Evolutionary conservation across 352 stramenopile species (phyloP).

Genomic region (Phytophthora rubi): DNA sequence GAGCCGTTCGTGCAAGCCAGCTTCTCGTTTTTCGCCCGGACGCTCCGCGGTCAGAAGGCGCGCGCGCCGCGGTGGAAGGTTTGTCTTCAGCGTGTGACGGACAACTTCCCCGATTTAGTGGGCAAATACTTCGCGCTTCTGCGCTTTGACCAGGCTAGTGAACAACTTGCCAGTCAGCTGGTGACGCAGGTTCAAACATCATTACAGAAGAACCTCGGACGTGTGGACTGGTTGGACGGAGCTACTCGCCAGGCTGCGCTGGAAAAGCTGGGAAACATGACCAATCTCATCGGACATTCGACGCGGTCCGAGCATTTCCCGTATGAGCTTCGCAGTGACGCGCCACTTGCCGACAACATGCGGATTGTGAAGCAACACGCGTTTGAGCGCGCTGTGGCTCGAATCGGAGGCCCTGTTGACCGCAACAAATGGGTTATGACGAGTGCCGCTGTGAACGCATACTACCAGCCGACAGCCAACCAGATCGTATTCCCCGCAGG

Average conservation of each 20-base stretch:
- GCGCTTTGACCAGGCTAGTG: slow-evolving; percentile 87
- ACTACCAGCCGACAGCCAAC: slow-evolving; percentile 74
- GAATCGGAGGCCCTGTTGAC: slow-evolving; percentile 56
- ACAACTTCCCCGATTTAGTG: slow-evolving; percentile 64
- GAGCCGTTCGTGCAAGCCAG: slow-evolving; percentile 86
- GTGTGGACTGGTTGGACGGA: slow-evolving; percentile 91
- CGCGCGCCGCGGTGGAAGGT: slow-evolving; percentile 92
- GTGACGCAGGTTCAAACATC: slow-evolving; percentile 86
- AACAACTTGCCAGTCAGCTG: slow-evolving; percentile 83
- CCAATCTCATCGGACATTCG: slow-evolving; percentile 76
- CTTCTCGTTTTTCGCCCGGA: slow-evolving; percentile 91
- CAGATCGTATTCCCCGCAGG: slow-evolving; percentile 97
- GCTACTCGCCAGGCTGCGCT: slow-evolving; percentile 80
- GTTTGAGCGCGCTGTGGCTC: slow-evolving; percentile 50
- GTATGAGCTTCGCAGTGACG: slow-evolving; percentile 50
- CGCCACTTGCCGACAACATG: slow-evolving; percentile 59
- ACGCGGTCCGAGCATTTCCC: slow-evolving; percentile 54
- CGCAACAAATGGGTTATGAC: slow-evolving; percentile 91
- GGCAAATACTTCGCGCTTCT: slow-evolving; percentile 93
- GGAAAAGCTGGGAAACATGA: slow-evolving; percentile 89
- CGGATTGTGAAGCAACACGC: slow-evolving; percentile 47
- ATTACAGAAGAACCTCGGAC: slow-evolving; percentile 75
- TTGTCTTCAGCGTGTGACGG: slow-evolving; percentile 67
- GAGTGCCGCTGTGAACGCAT: slow-evolving; percentile 93
- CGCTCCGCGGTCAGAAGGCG: slow-evolving; percentile 81